Percentiles rank a stretch among this genome's conserved stretches.
Evolutionary conservation across 768 basidiomycete genomes (phyloP).

Genomic region (Cystobasidium ongulense): DNA sequence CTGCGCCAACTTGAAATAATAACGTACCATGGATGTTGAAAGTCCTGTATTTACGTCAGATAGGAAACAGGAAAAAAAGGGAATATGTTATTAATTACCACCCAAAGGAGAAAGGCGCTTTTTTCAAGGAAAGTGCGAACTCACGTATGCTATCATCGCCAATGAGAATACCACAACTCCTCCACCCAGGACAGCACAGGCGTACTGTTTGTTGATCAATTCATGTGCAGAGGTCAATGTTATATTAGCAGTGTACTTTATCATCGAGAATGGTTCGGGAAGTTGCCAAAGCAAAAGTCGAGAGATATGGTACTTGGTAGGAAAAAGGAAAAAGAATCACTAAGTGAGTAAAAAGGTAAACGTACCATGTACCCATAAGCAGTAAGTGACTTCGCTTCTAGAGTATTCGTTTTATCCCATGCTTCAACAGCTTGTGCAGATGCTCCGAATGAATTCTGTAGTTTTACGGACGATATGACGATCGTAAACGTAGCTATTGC

Average conservation of each 20-base stretch:
- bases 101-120: background rate
- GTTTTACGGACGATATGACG: background rate
- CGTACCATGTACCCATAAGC: slow-evolving; percentile 14
- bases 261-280: too few relatives aligned
- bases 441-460: slow-evolving; percentile 16
- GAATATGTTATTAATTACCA: background rate
- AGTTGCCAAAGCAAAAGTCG: too few relatives aligned
- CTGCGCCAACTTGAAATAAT: too few relatives aligned
- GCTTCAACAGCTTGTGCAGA: slow-evolving; percentile 26
- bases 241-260: too few relatives aligned
- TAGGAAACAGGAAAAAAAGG: background rate
- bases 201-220: background rate
- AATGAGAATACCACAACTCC: background rate
- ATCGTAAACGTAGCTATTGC: background rate
- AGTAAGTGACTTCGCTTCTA: background rate
- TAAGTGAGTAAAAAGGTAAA: background rate
- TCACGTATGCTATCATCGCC: slow-evolving; percentile 5
- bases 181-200: background rate
- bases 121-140: background rate
- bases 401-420: slow-evolving; percentile 15
- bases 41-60: background rate
- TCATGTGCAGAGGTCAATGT: too few relatives aligned
- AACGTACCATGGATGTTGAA: background rate
- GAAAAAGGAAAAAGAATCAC: background rate
- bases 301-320: too few relatives aligned